Conservation (phyloP, 2,329 filamentous ascomycete genomes). For the Colletotrichum falcatum region DNA sequence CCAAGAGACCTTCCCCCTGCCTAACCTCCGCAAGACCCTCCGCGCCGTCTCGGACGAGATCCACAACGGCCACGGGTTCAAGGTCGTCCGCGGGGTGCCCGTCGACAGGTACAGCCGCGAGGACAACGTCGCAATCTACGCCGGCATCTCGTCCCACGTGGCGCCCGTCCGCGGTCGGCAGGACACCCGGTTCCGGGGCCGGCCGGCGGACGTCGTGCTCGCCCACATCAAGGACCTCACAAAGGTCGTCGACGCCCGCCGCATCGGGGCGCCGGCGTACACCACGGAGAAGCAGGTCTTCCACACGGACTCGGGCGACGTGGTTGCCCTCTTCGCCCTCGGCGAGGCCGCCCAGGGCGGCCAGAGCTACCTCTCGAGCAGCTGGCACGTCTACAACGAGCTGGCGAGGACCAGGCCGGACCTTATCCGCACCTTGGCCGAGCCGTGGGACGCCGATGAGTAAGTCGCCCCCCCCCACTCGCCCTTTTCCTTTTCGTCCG, state of each 20-base stretch:
- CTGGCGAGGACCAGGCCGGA: constrained; percentile 71
- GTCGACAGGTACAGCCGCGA: constrained; percentile 64
- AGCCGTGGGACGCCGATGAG: constrained; percentile 62
- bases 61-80: constrained; percentile 70
- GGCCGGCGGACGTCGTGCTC: constrained; percentile 63
- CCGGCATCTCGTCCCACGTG: constrained; percentile 70
- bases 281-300: constrained; percentile 72
- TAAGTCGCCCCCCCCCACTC: constrained; percentile 44
- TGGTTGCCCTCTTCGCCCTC: constrained; percentile 69
- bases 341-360: constrained; percentile 65
- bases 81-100: constrained; percentile 68
- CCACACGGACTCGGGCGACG: constrained; percentile 71
- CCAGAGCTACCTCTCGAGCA: constrained; percentile 68
- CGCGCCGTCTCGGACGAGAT: constrained; percentile 65
- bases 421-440: constrained; percentile 66
- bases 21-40: constrained; percentile 61
- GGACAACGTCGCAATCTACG: constrained; percentile 70
- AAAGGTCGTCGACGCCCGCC: constrained; percentile 46
- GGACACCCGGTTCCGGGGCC: constrained; percentile 58
- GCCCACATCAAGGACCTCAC: constrained; percentile 73
- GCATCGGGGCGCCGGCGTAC: constrained; percentile 70
- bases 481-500: background rate
- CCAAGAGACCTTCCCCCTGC: constrained; percentile 67
- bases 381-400: constrained; percentile 72
- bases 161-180: constrained; percentile 65